Base-by-base conservation (phyloP, 805 yeast species). In the Lipomyces lipofer region DNA sequence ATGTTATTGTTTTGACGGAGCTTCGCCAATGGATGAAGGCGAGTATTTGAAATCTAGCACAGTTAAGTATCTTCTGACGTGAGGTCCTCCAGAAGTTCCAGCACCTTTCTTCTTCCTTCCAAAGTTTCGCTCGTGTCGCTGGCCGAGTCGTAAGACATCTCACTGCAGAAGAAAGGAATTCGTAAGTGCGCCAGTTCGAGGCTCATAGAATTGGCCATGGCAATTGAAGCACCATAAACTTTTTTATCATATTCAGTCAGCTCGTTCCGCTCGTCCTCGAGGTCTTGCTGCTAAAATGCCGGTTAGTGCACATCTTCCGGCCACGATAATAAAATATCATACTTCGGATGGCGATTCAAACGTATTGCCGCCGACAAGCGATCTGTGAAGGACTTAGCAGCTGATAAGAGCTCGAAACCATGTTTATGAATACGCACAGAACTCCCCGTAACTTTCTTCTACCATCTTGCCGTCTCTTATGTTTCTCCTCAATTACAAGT, bases 121-220 rank as follows among this genome's bases (percentile, higher is more conserved):
- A 57, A 44, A 9, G 22, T 17, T 7, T 47, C 30, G 4, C 21
- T 42, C 17, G 22, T 4, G 19, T 24, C 54, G n/a, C n/a, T n/a
- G 17, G 39, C 21, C 10, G 19, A 15, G 12, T 36, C 40, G 40
- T 8, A 19, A 9, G 24, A 13, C 17, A 25, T 22, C 21, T 22
- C 36, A 9, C n/a, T 32, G 44, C 52, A 50, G 22, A 56, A 58
- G 6, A 58, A 47, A 6, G 62, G 62, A 15, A 58, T 42, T 6
- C 43, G 17, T 19, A 58, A 29, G n/a, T 27, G 47, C 8, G 42
- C 51, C 17, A 58, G 49, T 33, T 58, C 62, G 27, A 13, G n/a
- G 2, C 49, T 43, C 40, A 56, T 45, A 12, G 62, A 49, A 24
- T 43, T 36, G 2, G 48, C 54, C 53, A 58, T 47, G 17, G 24